Percentiles rank a stretch among this genome's conserved stretches.
Conservation (phyloP, 495 filamentous ascomycete species). For the Penicillium dipodomyicola region DNA sequence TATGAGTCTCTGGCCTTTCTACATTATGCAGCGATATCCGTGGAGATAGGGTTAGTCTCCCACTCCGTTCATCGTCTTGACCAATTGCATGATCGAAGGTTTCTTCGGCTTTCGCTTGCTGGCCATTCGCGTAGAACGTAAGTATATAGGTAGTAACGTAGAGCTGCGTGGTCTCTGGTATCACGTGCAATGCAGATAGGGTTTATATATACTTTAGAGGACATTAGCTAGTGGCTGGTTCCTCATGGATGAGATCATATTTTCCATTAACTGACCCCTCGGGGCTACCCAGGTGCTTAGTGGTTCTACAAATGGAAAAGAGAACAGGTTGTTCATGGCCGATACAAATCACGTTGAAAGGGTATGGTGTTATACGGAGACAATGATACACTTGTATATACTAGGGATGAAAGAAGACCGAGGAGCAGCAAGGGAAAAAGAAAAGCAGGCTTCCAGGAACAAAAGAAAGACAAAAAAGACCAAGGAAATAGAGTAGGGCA, state of each 20-base stretch:
- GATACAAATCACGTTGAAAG: slow-evolving; percentile 16
- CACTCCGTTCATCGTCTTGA: slow-evolving; percentile 32
- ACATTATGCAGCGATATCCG: slow-evolving; percentile 42
- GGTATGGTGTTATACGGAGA: slow-evolving; percentile 31
- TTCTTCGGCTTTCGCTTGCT: slow-evolving; percentile 22
- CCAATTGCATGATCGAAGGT: slow-evolving; percentile 41
- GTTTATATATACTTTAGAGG: background rate
- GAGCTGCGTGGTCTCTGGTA: background rate
- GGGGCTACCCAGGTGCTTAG: background rate
- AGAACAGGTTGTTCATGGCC: background rate
- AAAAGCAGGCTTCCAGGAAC: slow-evolving; percentile 25
- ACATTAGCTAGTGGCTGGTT: background rate
- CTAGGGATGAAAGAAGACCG: slow-evolving; percentile 20
- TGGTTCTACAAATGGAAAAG: background rate
- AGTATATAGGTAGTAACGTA: background rate
- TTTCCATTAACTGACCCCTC: background rate
- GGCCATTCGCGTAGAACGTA: background rate
- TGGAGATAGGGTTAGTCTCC: slow-evolving; percentile 32
- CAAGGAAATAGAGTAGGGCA: slow-evolving; percentile 10
- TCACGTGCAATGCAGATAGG: background rate
- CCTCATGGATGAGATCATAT: background rate
- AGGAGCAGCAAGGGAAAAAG: slow-evolving; percentile 6
- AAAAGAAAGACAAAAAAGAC: slow-evolving; percentile 12
- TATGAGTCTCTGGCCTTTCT: slow-evolving; percentile 30
- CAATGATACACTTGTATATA: slow-evolving; percentile 40